A percentile compares a stretch with the other conserved stretches of the same genome.
These are phyloP conservation scores for Pseudocercospora vitis DNA, from an alignment of 2,329 filamentous ascomycete genomes.

Conservation along the genomic window DNA sequence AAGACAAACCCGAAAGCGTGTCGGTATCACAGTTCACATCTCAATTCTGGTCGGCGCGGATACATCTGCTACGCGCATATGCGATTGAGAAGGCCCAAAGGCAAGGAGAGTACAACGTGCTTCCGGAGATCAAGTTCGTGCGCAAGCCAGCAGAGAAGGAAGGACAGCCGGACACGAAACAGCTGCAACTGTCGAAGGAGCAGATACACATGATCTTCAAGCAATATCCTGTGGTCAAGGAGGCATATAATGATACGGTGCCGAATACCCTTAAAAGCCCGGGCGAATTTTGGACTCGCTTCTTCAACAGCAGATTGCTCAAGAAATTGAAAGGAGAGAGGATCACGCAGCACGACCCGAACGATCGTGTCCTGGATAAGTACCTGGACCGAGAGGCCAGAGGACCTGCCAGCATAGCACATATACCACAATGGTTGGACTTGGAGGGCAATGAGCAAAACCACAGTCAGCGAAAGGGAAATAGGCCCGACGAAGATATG, in stretches of 20 bases:
- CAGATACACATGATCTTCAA: constrained; percentile 91
- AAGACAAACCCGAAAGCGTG: constrained; percentile 80
- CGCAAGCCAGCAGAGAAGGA: constrained; percentile 41
- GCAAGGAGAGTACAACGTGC: constrained; percentile 87
- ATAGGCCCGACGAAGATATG: constrained; percentile 88
- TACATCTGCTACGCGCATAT: constrained; percentile 82
- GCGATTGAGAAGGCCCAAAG: constrained; percentile 85
- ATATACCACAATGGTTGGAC: constrained; percentile 86
- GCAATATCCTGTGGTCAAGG: constrained; percentile 87
- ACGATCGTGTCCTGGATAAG: constrained; percentile 78
- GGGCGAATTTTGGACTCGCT: constrained; percentile 85
- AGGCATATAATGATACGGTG: constrained; percentile 90
- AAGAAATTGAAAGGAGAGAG: constrained; percentile 91
- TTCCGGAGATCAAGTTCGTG: constrained; percentile 75
- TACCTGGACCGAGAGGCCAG: constrained; percentile 71
- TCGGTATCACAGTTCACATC: constrained; percentile 77
- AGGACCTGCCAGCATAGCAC: constrained; percentile 52
- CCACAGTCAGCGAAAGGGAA: constrained; percentile 81
- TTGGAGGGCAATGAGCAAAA: constrained; percentile 94
- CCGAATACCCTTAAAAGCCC: constrained; percentile 58
- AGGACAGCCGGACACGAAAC: constrained; percentile 67
- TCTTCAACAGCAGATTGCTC: constrained; percentile 86
- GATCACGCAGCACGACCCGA: constrained; percentile 72
- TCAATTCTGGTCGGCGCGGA: constrained; percentile 91
- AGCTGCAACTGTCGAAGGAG: constrained; percentile 82